Evolutionary conservation across 345 rosid genomes (phyloP).

Genomic region (Melastoma malabathricum): DNA sequence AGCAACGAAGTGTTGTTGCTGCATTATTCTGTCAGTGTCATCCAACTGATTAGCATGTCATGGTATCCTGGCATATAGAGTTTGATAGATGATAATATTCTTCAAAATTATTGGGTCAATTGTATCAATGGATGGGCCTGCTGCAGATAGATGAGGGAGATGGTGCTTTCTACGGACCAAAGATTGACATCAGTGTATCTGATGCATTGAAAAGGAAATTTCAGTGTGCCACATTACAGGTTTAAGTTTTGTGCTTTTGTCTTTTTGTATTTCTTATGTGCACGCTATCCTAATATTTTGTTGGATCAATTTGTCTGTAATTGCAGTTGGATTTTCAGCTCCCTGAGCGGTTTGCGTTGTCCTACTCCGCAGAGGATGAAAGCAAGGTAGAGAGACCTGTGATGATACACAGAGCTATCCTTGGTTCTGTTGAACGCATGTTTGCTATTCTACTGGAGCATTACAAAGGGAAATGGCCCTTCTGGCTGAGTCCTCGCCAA

Average conservation of each 20-base stretch:
- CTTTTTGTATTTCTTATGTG: conserved; percentile 1
- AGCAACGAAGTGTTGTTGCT: no score
- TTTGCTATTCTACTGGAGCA: conserved; percentile 86
- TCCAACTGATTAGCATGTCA: no score
- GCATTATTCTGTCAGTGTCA: no score
- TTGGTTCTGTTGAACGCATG: conserved; percentile 97
- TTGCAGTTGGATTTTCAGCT: conserved; percentile 95
- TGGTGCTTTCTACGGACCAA: conserved; percentile 98
- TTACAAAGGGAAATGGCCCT: conserved; percentile 98
- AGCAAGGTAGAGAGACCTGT: conserved; percentile 71
- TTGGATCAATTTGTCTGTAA: conserved; percentile 11
- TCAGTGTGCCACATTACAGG: conserved; percentile 98
- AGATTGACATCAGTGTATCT: conserved; percentile 93
- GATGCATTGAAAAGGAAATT: conserved; percentile 88
- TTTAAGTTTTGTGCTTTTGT: conserved; percentile 11
- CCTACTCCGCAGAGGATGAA: conserved; percentile 85
- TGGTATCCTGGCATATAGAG: no score
- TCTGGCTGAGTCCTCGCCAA: conserved; percentile 99
- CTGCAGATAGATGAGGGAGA: conserved; percentile 79
- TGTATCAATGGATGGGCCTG: conserved; percentile 2
- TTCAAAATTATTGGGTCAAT: neutral
- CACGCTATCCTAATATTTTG: neutral
- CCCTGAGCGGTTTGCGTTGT: conserved; percentile 64
- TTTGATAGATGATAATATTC: no score
- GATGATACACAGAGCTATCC: conserved; percentile 89